These are phyloP conservation scores for Ustanciosporium gigantosporum DNA, from an alignment of 1,284 basidiomycete genomes.

Conservation along the genomic window DNA sequence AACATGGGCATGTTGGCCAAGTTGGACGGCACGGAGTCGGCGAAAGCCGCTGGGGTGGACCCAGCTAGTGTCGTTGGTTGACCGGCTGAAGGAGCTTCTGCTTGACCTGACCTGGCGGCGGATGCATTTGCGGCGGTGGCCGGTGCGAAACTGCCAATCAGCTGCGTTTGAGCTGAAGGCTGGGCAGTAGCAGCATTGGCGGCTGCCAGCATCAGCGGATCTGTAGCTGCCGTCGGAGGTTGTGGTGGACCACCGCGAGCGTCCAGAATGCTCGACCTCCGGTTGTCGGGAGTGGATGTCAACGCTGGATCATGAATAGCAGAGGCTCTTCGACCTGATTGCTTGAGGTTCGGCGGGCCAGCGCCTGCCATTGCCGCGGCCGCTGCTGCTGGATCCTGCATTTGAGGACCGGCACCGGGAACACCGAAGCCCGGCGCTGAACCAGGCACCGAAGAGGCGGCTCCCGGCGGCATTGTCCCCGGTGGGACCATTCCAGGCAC, in stretches of 20 bases:
- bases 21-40: slow-evolving; percentile 54
- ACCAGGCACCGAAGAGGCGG: not conserved
- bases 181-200: slow-evolving; percentile 26
- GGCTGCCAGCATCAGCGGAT: slow-evolving; percentile 27
- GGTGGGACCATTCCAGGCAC: slow-evolving; percentile 29
- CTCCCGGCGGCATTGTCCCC: not conserved
- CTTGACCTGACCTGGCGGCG: not conserved
- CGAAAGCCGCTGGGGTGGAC: slow-evolving; percentile 18
- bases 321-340: slow-evolving; percentile 28
- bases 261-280: slow-evolving; percentile 11
- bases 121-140: not conserved
- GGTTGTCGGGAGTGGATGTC: slow-evolving; percentile 10
- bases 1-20: slow-evolving; percentile 50
- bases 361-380: slow-evolving; percentile 18
- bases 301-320: slow-evolving; percentile 24
- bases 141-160: slow-evolving; percentile 16
- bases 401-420: not conserved
- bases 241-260: slow-evolving; percentile 3
- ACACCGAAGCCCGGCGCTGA: slow-evolving; percentile 8
- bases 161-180: slow-evolving; percentile 26
- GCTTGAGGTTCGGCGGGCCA: slow-evolving; percentile 19
- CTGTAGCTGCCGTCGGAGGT: slow-evolving; percentile 7
- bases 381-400: not conserved
- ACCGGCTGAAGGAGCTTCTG: slow-evolving; percentile 28
- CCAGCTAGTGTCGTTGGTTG: slow-evolving; percentile 37